Base-by-base conservation (phyloP, 2,329 filamentous ascomycete genomes). In the Fusarium continuum region DNA sequence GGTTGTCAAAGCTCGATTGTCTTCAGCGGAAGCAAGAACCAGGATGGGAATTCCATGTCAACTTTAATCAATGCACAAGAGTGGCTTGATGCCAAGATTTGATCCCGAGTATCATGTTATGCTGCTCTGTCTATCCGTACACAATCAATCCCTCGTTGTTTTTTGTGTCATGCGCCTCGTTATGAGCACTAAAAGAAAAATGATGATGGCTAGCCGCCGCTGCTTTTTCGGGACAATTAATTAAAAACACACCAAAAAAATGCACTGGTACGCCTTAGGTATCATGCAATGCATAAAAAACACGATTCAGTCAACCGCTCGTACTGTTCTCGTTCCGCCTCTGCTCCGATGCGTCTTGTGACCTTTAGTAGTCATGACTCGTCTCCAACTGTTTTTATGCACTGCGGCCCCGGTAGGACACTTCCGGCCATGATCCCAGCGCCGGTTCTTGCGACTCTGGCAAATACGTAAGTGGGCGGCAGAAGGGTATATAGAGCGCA, bases 201-300 rank as follows among this genome's bases (percentile, higher is more conserved):
- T 28, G 19, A 28, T n/a, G 16, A 45, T 38, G 46, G 20, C 38
- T 43, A 47, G 41, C 39, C 19, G 46, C 47, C 38, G 39, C 47
- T 57, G n/a, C 25, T 46, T 38, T 54, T 34, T 44, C 39, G 31
- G 29, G 58, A 29, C 28, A 53, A 39, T 46, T 16, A 25, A 50
- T 49, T 31, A 39, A 39, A 32, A 45, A 26, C 23, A 43, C 19
- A 50, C n/a, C 47, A 46, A 48, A 47, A 52, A 38, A 66, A 61
- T 35, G 23, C 43, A 59, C 47, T 60, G 48, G 63, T 52, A 58
- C 58, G 63, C 64, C 63, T 56, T 58, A 67, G 64, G 64, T 67
- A 67, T 67, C 64, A 67, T 67, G 61, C 61, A 65, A 49, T 60
- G 39, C 47, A 66, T 34, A 50, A 47, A 58, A 49, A 54, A 56